Percentiles rank a stretch among this genome's conserved stretches.
These are phyloP conservation scores for Capsella bursapastoris DNA, from an alignment of 345 rosid species.

Conservation along the genomic window DNA sequence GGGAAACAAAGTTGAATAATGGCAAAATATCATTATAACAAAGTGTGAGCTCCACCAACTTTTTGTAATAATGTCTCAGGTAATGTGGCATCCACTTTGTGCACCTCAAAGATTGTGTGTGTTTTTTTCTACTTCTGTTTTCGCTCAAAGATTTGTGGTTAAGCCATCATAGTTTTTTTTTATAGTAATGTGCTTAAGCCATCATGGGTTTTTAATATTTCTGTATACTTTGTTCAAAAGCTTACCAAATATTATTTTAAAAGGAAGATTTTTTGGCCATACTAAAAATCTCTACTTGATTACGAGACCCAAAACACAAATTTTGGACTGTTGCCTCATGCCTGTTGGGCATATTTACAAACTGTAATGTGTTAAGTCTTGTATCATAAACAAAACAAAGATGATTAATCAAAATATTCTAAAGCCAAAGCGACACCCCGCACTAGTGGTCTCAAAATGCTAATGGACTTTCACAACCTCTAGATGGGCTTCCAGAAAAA, in stretches of 20 bases:
- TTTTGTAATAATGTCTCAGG: slow-evolving; percentile 34
- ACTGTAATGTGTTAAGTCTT: too few species aligned
- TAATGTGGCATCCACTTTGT: slow-evolving; percentile 42
- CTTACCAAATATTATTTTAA: neutral
- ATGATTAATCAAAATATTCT: neutral
- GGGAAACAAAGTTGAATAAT: neutral
- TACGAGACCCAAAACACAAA: neutral
- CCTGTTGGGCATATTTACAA: too few species aligned
- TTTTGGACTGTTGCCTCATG: too few species aligned
- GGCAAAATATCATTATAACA: slow-evolving; percentile 23
- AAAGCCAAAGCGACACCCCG: neutral
- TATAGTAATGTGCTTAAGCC: neutral
- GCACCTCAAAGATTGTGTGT: slow-evolving; percentile 36
- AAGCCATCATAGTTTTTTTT: slow-evolving; percentile 20
- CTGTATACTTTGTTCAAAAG: neutral
- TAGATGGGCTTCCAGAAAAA: neutral
- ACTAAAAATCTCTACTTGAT: neutral
- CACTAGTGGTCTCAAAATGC: too few species aligned
- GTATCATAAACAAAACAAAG: too few species aligned
- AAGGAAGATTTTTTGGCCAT: neutral
- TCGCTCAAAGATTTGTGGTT: slow-evolving; percentile 40
- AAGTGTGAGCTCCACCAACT: slow-evolving; percentile 41
- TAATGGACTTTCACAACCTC: too few species aligned
- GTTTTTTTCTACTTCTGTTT: neutral
- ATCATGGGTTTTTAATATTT: slow-evolving; percentile 14